Base-by-base conservation (phyloP, 495 filamentous ascomycete species). In the Penicillium goetzii region DNA sequence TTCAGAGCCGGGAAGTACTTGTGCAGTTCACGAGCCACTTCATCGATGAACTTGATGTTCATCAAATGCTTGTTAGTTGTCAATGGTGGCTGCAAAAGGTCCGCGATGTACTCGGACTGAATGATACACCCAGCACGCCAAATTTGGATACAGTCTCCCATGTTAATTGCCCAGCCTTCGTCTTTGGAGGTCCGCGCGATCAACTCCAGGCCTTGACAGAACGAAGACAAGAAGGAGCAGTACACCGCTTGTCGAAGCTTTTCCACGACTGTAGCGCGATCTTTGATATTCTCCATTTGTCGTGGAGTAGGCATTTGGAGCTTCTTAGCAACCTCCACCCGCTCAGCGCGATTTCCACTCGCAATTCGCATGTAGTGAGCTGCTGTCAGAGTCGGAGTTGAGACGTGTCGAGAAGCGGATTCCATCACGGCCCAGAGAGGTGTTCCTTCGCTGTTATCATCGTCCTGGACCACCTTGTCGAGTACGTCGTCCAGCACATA, bases 41-140 rank as follows among this genome's bases (percentile, higher is more conserved):
- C 68, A 34, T 84, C 76, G 59, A 82, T 78, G 23, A 84, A 77
- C 28, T 80, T 80, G 60, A 78, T 64, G 32, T 82, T 81, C 19
- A 67, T 76, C n/a, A 73, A 56, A 2, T 66, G 66, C 10, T 73
- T 67, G 30, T 72, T 47, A 7, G 58, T 49, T 0, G 63, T 59
- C 4, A 89, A 70, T 2, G 82, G 71, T 0, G 74, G 69, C 55
- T 83, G 77, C 36, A 90, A 79, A 36, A 90, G 68, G 58, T 88
- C 84, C 6, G 81, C 81, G 68, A 93, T 89, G 60, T 84, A 75
- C 61, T 91, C 89, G 2, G 87, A 81, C 68, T 87, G 82, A 68
- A 92, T 91, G 72, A 92, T 91, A 70, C 89, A 91, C 5, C 90
- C 90, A 2, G 80, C 84, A 2, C 86, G 84, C 90, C 89, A 92